Evolutionary conservation across 2,329 filamentous ascomycete species (phyloP), one percentile per base, ranked within the genome.

Genomic region (Microsporum canis): DNA sequence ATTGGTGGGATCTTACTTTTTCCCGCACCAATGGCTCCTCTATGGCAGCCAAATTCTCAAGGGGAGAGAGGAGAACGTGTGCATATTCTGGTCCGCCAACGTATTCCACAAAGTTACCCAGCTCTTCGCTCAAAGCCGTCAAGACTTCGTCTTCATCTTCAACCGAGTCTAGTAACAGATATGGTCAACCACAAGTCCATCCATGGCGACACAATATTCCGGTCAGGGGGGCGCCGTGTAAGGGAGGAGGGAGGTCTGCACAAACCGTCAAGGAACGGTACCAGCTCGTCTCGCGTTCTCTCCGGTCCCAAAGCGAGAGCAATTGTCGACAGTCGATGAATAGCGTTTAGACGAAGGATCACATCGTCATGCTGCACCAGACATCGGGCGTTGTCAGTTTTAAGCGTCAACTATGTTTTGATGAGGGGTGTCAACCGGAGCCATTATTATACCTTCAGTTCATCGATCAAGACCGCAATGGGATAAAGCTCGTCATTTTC

Each of bases 131-230:
- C 69, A 99, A 80, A 67, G 94, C 94, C 65, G 95, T 96, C 68
- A 99, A 84, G 64, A 99, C 95, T 77, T 99, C 94, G 70, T 99
- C 94, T 77, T 99, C 94, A 71, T 99, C 94, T 78, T 99, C 94
- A 70, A 99, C 92, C 59, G 94, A 97, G 78, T 99, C 94, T 99
- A 76, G n/a, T 23, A 47, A 64, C 36, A 47, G 33, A 53, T 17
- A 31, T 53, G 14, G 29, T 47, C 39, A 49, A 49, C 12, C 39
- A 27, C 23, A 47, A 17, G 31, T 17, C 27, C 55, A 23, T 17
- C 31, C 23, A 33, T 29, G 14, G n/a, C 1, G 6, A 33, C 51
- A 2, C 4, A 38, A 1, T 23, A 36, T 47, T 6, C 39, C 49
- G 8, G 12, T 4, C n/a, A 12, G 51, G 29, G 51, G 27, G 17